A percentile compares a stretch with the other conserved stretches of the same genome.
Conservation (phyloP, 2,329 filamentous ascomycete genomes). For the Apiospora hydei region DNA sequence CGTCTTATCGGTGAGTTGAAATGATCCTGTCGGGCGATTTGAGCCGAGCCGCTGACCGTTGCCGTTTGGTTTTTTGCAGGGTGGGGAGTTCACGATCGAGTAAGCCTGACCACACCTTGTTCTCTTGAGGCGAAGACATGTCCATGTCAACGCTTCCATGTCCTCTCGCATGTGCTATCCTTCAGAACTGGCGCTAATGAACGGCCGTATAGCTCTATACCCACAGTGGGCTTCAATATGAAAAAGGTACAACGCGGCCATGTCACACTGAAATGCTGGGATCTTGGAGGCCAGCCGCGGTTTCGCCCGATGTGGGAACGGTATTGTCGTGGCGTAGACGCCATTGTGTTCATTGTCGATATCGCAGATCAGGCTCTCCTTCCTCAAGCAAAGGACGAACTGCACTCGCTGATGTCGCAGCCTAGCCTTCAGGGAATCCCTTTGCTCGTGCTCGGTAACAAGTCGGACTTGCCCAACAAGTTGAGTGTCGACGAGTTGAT, state of each 20-base stretch:
- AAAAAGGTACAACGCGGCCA: constrained; percentile 97
- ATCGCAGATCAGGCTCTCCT: constrained; percentile 85
- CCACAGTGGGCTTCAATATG: constrained; percentile 99
- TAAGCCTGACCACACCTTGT: constrained; percentile 61
- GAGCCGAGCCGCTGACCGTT: constrained; percentile 44
- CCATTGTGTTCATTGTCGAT: constrained; percentile 98
- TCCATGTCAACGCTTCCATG: constrained; percentile 7
- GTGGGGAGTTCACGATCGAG: constrained; percentile 98
- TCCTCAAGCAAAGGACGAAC: constrained; percentile 87
- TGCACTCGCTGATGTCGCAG: constrained; percentile 88
- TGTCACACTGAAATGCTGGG: constrained; percentile 99
- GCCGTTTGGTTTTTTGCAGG: constrained; percentile 60
- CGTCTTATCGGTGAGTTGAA: constrained; percentile 83
- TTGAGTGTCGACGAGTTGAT: constrained; percentile 95
- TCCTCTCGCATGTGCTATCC: constrained; percentile 10
- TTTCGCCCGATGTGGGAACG: constrained; percentile 99
- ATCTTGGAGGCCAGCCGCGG: constrained; percentile 93
- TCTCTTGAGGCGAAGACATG: background rate
- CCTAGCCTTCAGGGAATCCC: constrained; percentile 88
- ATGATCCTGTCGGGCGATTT: constrained; percentile 11
- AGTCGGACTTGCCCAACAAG: constrained; percentile 92
- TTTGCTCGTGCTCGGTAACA: constrained; percentile 93
- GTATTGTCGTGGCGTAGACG: constrained; percentile 96
- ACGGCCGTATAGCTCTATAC: constrained; percentile 76
- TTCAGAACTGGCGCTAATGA: background rate